These are phyloP conservation scores for Lobulomyces angularis DNA, from an alignment of 192 early-diverging fungal genomes.

Conservation along the genomic window DNA sequence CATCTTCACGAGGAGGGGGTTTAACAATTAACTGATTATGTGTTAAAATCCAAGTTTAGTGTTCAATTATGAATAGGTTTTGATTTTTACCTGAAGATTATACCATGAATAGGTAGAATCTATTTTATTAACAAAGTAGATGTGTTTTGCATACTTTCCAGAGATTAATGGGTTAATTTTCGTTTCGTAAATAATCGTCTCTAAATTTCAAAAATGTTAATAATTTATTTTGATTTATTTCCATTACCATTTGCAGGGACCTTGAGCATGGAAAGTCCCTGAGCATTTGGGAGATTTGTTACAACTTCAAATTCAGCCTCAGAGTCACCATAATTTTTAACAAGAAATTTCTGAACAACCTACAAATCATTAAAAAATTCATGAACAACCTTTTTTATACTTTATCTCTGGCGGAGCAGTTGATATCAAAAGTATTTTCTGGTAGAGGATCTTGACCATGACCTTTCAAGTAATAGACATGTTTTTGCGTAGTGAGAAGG, in stretches of 20 bases:
- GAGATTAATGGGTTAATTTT: conserved; percentile 12
- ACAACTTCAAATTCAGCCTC: conserved; percentile 28
- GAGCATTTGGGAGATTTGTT: conserved; percentile 23
- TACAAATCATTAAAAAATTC: not conserved
- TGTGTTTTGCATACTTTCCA: conserved; percentile 11
- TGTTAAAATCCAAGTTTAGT: too few species aligned
- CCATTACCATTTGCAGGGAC: conserved; percentile 17
- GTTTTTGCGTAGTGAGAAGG: conserved; percentile 30
- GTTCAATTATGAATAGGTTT: too few species aligned
- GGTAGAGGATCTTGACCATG: conserved; percentile 29
- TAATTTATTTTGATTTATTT: too few species aligned
- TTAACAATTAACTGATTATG: conserved; percentile 13
- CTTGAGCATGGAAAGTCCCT: conserved; percentile 6
- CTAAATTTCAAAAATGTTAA: too few species aligned
- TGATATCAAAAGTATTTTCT: conserved; percentile 25
- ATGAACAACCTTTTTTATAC: conserved; percentile 1
- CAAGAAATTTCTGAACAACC: conserved; percentile 13
- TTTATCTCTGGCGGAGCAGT: conserved; percentile 17
- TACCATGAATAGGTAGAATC: conserved; percentile 36
- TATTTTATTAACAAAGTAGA: conserved; percentile 27
- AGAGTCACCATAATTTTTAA: conserved; percentile 22
- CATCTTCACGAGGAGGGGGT: conserved; percentile 20
- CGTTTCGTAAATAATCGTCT: conserved; percentile 12
- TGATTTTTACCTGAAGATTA: conserved; percentile 12
- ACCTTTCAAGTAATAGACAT: conserved; percentile 28